These are phyloP conservation scores for Globisporangium middletonii DNA, from an alignment of 352 stramenopile species.

Conservation along the genomic window DNA sequence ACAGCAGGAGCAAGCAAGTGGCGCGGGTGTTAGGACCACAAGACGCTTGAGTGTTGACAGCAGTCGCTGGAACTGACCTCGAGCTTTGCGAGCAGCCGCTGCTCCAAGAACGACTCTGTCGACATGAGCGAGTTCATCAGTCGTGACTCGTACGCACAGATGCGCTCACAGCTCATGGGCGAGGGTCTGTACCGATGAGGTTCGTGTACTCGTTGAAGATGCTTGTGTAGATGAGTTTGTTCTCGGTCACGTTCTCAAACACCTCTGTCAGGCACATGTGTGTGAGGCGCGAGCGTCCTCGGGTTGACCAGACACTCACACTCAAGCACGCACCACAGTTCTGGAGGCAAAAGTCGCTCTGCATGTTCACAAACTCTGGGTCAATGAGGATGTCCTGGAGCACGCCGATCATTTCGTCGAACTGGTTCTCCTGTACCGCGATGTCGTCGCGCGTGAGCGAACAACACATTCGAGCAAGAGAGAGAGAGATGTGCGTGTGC, in stretches of 20 bases:
- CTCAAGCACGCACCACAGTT: constrained; percentile 53
- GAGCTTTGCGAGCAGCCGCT: constrained; percentile 52
- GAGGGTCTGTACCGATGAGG: constrained; percentile 48
- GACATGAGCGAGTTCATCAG: not conserved
- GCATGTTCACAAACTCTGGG: constrained; percentile 69
- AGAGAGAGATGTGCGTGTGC: too few relatives aligned
- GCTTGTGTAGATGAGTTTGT: constrained; percentile 80
- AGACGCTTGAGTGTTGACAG: not conserved
- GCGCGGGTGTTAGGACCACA: not conserved
- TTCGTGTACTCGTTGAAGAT: constrained; percentile 75
- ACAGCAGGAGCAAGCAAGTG: not conserved
- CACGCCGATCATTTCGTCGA: constrained; percentile 78
- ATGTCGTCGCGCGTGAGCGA: not conserved
- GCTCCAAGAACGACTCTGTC: constrained; percentile 64
- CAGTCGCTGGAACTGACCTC: constrained; percentile 26
- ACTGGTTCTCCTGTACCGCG: constrained; percentile 39
- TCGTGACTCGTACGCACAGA: too few relatives aligned
- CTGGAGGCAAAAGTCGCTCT: constrained; percentile 70
- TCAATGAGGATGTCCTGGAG: constrained; percentile 79
- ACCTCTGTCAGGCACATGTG: constrained; percentile 33
- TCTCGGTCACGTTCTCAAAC: constrained; percentile 79
- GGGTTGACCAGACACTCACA: not conserved
- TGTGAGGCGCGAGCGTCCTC: too few relatives aligned
- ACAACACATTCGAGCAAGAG: not conserved
- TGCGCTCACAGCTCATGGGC: not conserved